Percentiles rank a stretch among this genome's conserved stretches.
These are phyloP conservation scores for Ophidiomyces ophidiicola DNA, from an alignment of 2,329 filamentous ascomycete genomes.

Conservation along the genomic window DNA sequence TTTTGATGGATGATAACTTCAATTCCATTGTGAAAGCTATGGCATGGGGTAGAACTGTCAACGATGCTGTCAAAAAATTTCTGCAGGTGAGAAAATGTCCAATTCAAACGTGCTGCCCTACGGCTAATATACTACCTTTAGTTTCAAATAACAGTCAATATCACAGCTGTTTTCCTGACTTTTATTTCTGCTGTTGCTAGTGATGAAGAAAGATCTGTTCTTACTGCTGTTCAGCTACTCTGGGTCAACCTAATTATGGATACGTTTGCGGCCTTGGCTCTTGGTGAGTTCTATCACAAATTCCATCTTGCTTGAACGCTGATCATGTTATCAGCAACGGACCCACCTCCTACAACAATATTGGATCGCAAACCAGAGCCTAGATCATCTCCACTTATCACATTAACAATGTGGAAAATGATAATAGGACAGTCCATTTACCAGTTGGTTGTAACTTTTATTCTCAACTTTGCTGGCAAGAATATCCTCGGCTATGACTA, in stretches of 20 bases:
- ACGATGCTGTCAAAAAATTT: slow-evolving; percentile 57
- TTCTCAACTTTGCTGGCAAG: slow-evolving; percentile 65
- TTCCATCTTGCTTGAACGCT: background rate
- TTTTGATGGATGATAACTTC: slow-evolving; percentile 57
- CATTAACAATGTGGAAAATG: slow-evolving; percentile 99
- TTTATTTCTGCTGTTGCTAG: slow-evolving; percentile 81
- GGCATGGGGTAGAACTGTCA: slow-evolving; percentile 55
- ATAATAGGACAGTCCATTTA: slow-evolving; percentile 87
- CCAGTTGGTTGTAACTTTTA: slow-evolving; percentile 68
- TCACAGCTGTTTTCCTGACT: slow-evolving; percentile 80
- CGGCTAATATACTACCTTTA: slow-evolving; percentile 19
- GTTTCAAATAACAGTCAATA: slow-evolving; percentile 64
- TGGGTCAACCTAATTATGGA: slow-evolving; percentile 99
- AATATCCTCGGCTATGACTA: slow-evolving; percentile 45
- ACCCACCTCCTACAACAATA: slow-evolving; percentile 68
- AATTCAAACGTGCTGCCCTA: background rate
- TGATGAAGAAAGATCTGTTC: slow-evolving; percentile 55
- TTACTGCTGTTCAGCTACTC: slow-evolving; percentile 80
- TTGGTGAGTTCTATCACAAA: slow-evolving; percentile 27
- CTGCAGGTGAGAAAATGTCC: slow-evolving; percentile 23
- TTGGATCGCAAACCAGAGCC: slow-evolving; percentile 67
- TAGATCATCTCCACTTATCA: slow-evolving; percentile 65
- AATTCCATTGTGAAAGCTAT: slow-evolving; percentile 52
- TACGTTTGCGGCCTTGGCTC: slow-evolving; percentile 75
- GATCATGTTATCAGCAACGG: slow-evolving; percentile 49